phyloP scores from a whole-genome alignment of 805 yeast species.

The Suhomyces prunicola region DNA sequence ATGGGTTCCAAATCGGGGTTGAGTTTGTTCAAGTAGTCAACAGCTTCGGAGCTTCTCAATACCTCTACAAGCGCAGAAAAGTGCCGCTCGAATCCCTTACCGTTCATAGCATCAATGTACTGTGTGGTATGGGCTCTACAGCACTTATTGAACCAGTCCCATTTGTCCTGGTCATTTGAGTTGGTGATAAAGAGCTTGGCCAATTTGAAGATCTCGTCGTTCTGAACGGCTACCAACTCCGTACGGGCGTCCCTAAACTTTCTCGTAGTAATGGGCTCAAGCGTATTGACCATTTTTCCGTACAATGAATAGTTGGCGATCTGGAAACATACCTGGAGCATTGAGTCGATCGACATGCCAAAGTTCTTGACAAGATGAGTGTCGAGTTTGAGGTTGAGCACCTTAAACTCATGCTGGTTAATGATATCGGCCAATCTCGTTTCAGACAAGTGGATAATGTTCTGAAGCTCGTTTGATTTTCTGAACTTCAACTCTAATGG shows the following conservation, averaged over 20 bases:
- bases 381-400: slow-evolving; percentile 35
- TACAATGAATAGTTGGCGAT: slow-evolving; percentile 54
- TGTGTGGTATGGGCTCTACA: slow-evolving; percentile 50
- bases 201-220: slow-evolving; percentile 44
- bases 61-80: slow-evolving; percentile 60
- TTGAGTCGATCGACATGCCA: slow-evolving; percentile 46
- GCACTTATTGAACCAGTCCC: slow-evolving; percentile 49
- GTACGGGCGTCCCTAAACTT: slow-evolving; percentile 66
- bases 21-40: slow-evolving; percentile 37
- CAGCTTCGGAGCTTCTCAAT: slow-evolving; percentile 41
- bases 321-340: slow-evolving; percentile 51
- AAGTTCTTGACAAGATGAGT: slow-evolving; percentile 37
- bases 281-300: slow-evolving; percentile 46
- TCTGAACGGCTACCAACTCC: slow-evolving; percentile 65
- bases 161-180: slow-evolving; percentile 42
- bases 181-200: slow-evolving; percentile 67
- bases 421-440: slow-evolving; percentile 57
- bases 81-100: slow-evolving; percentile 72
- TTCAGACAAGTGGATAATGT: slow-evolving; percentile 52
- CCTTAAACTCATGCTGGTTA: slow-evolving; percentile 54
- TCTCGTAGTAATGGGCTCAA: slow-evolving; percentile 66
- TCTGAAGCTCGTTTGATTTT: slow-evolving; percentile 44
- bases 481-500: slow-evolving; percentile 29
- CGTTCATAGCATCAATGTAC: slow-evolving; percentile 52
- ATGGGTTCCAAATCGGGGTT: slow-evolving; percentile 27